Evolutionary conservation across 345 rosid genomes (phyloP).

Genomic region (Brassica carinata): DNA sequence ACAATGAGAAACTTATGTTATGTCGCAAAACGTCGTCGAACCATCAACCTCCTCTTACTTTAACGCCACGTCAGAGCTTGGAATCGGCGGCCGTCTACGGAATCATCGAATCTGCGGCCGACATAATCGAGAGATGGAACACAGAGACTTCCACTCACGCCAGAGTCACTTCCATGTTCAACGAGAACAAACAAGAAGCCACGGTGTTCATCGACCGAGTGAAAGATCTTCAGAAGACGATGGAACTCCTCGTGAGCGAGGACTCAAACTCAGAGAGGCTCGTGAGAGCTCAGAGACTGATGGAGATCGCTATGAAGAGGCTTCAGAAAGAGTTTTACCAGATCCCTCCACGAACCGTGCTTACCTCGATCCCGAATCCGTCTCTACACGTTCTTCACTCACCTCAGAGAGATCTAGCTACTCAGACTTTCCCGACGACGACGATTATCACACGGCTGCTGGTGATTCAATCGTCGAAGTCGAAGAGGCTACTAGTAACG

Average conservation of each 20-base stretch:
- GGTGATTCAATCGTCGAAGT: constrained; percentile 52
- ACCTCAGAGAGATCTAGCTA: constrained; percentile 58
- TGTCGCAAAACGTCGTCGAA: constrained; percentile 35
- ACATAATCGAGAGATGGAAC: constrained; percentile 56
- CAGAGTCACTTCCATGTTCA: constrained; percentile 51
- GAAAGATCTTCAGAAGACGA: constrained; percentile 54
- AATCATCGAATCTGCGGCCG: constrained; percentile 47
- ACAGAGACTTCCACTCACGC: constrained; percentile 49
- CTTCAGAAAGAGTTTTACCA: constrained; percentile 76
- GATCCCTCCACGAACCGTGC: constrained; percentile 68
- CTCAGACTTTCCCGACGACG: constrained; percentile 39
- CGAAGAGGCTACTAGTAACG: constrained; percentile 51
- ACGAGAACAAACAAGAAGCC: constrained; percentile 60
- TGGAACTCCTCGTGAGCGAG: constrained; percentile 46
- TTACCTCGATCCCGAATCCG: constrained; percentile 68
- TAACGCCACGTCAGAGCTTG: constrained; percentile 37
- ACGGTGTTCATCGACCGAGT: constrained; percentile 56
- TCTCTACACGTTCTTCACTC: constrained; percentile 62
- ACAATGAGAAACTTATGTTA: constrained; percentile 46
- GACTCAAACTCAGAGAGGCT: constrained; percentile 49
- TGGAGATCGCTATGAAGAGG: constrained; percentile 71
- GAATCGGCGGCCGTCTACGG: constrained; percentile 37
- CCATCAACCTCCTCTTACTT: constrained; percentile 14
- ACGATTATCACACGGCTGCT: constrained; percentile 24
- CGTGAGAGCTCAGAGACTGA: constrained; percentile 51